Base-by-base conservation (phyloP, 192 early-diverging fungal species). In the Linnemannia exigua region DNA sequence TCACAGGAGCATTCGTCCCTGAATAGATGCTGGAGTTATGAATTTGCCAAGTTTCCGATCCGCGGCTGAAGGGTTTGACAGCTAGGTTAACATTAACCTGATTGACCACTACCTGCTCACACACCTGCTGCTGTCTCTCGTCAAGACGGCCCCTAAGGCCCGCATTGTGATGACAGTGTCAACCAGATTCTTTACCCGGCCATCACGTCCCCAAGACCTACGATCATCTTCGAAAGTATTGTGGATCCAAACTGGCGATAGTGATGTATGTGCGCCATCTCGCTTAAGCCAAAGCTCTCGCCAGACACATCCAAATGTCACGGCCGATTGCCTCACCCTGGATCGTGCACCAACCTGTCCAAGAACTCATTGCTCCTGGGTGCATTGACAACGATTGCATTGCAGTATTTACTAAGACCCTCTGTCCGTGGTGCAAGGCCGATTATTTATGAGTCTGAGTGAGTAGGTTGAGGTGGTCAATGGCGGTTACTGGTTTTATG, bases 401-500 rank as follows among this genome's bases (percentile, higher is more conserved):
- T 77, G 33, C 67, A 77, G 47, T 67, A n/a, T 15, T 33, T 77
- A 25, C 44, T 77, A 44, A 66, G 67, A 37, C 44, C 67, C 3
- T 20, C 67, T 41, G 41, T 31, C 14, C 28, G 75, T 9, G 67
- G 75, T 9, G 67, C 75, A 19, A 67, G 75, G 47, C 51, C 47
- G 12, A 67, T 77, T 48, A 77, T 67, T 25, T 77, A 70, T 77
- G 17, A 36, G 66, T 52, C 47, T 77, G 67, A 77, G 67, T 35
- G 75, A 77, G 48, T 47, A 77, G 47, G 75, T 76, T 19, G 66
- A 76, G 28, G 63, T 22, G 63, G 35, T 76, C 17, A 68, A 16
- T 25, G 75, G 75, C 15, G 75, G 68, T 19, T 76, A 68, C 46
- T 76, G 75, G 75, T 69, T 69, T 50, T 63, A 76, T 4, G 75